Evolutionary conservation across 75 land plant genomes (phyloP).

Genomic region (Pinus albicaulis): DNA sequence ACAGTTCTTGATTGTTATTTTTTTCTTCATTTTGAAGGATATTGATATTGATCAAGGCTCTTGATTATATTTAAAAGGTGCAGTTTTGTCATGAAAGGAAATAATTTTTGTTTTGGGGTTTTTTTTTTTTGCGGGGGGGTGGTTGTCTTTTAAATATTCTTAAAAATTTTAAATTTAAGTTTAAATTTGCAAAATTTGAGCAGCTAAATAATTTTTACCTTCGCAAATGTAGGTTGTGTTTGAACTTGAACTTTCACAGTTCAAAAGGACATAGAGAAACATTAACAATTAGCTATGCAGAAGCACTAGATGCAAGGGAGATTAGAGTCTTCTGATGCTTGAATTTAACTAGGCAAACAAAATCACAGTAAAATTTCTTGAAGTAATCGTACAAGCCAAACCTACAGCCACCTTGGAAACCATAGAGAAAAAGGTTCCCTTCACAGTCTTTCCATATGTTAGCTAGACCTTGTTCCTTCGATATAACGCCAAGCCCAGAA

Average conservation of each 20-base stretch:
- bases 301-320: slow-evolving; percentile 79
- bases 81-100: too few species aligned
- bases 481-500: slow-evolving; percentile 61
- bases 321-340: slow-evolving; percentile 49
- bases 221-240: slow-evolving; percentile 79
- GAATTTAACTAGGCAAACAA: slow-evolving; percentile 21
- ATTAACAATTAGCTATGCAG: slow-evolving; percentile 86
- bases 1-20: too few species aligned
- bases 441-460: slow-evolving; percentile 96
- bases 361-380: slow-evolving; percentile 70
- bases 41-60: too few species aligned
- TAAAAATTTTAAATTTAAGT: too few species aligned
- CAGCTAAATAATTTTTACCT: too few species aligned
- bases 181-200: too few species aligned
- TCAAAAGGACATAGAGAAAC: slow-evolving; percentile 94
- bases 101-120: too few species aligned
- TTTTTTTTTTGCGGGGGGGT: too few species aligned
- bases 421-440: slow-evolving; percentile 82
- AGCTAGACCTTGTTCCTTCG: slow-evolving; percentile 72
- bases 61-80: too few species aligned
- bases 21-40: too few species aligned
- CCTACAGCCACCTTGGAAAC: slow-evolving; percentile 90
- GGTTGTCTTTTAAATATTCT: too few species aligned
- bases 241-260: slow-evolving; percentile 89
- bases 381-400: slow-evolving; percentile 98